These are phyloP conservation scores for Boletellus ananas DNA, from an alignment of 768 basidiomycete species.

Conservation along the genomic window DNA sequence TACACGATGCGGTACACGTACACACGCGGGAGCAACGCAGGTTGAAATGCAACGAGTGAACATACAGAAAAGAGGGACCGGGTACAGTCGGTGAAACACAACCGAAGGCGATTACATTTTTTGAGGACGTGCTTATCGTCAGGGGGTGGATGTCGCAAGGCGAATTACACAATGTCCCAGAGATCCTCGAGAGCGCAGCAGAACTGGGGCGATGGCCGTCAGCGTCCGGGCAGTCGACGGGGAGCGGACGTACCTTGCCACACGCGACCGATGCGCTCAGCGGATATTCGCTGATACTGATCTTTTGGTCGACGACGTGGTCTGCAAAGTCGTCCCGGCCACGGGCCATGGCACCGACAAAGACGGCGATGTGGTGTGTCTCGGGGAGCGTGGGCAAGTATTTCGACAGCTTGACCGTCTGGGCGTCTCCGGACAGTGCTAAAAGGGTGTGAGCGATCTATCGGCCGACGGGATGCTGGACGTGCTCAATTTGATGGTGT, in stretches of 20 bases:
- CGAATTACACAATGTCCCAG: slow-evolving; percentile 79
- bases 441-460: slow-evolving; percentile 8
- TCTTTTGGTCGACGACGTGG: slow-evolving; percentile 91
- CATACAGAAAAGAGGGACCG: slow-evolving; percentile 3
- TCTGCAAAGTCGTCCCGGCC: slow-evolving; percentile 98
- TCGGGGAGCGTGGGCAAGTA: slow-evolving; percentile 84
- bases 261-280: slow-evolving; percentile 93
- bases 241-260: slow-evolving; percentile 70
- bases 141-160: not conserved
- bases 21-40: slow-evolving; percentile 26
- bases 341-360: slow-evolving; percentile 97
- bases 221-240: not conserved
- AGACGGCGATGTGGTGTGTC: slow-evolving; percentile 88
- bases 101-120: not conserved
- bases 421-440: slow-evolving; percentile 93
- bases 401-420: slow-evolving; percentile 70
- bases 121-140: no score
- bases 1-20: slow-evolving; percentile 24
- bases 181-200: slow-evolving; percentile 91
- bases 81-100: slow-evolving; percentile 8
- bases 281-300: slow-evolving; percentile 91
- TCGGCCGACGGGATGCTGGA: slow-evolving; percentile 16
- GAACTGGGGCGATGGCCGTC: slow-evolving; percentile 47
- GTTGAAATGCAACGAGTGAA: slow-evolving; percentile 32
- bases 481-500: slow-evolving; percentile 94